Evolutionary conservation across 2,329 filamentous ascomycete species (phyloP).

Genomic region (Fusarium penzigii): DNA sequence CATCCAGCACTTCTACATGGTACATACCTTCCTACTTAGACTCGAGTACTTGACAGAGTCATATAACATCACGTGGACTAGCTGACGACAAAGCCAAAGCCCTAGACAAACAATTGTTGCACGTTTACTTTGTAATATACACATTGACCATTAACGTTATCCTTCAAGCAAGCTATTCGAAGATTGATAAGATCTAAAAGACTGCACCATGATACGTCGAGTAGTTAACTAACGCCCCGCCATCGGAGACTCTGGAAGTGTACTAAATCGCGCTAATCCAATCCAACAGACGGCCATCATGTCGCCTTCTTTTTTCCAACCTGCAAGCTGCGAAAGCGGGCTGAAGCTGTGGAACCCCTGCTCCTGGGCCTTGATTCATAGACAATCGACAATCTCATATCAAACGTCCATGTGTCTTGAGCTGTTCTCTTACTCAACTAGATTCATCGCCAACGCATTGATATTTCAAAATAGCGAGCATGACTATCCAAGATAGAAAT

Average conservation of each 20-base stretch:
- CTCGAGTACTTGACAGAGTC: too few species aligned
- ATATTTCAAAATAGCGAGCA: slow-evolving; percentile 11
- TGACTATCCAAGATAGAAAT: slow-evolving; percentile 37
- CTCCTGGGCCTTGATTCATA: neutral
- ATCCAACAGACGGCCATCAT: slow-evolving; percentile 4
- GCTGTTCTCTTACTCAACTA: neutral
- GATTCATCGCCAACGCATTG: neutral
- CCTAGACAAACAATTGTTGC: too few species aligned
- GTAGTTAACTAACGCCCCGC: slow-evolving; percentile 4
- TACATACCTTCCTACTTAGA: too few species aligned
- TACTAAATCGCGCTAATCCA: slow-evolving; percentile 22
- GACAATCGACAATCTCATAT: neutral
- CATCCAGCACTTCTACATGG: too few species aligned
- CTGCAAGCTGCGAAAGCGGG: slow-evolving; percentile 8
- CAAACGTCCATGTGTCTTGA: neutral
- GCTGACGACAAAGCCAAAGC: too few species aligned
- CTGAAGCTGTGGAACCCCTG: neutral
- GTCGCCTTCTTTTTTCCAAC: neutral
- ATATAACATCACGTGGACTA: too few species aligned
- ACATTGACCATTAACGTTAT: too few species aligned
- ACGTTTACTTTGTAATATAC: too few species aligned
- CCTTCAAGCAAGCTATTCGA: neutral
- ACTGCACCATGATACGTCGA: slow-evolving; percentile 7
- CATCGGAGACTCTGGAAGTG: slow-evolving; percentile 16
- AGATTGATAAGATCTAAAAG: slow-evolving; percentile 25